Evolutionary conservation across 1,284 basidiomycete species (phyloP), one percentile per base, ranked within the genome.

Genomic region (Megacollybia platyphylla): DNA sequence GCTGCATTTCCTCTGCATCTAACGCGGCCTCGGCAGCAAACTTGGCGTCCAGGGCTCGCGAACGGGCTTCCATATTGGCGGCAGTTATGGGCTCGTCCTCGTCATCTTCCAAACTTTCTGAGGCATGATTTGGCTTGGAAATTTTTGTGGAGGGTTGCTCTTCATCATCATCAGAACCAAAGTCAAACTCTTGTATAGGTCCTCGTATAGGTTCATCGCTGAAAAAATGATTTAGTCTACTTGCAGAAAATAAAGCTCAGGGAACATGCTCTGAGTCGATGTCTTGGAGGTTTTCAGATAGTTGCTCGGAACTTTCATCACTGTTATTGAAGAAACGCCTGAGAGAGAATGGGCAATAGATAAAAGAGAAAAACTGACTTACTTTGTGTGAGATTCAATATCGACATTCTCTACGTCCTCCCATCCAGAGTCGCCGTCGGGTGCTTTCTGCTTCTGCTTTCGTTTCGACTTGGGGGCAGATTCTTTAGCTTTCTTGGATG

Each of bases 51-150:
- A 88, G 57, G 38, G 81, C 82, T 41, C 73, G 73, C 26, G 85
- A 87, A 29, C 76, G 76, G 20, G 76, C 73, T 51, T 84, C 86
- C 69, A 87, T 84, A 52, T 87, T 88, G 20, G 69, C 72, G 58
- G 77, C 76, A 6, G 84, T 88, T 24, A 79, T 61, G 37, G 65
- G 78, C 24, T 78, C 75, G 13, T 78, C 78, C 4, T 66, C 58
- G 13, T 52, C 58, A 6, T 63, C 67, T 8, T 71, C 66, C 40
- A 63, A 67, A 11, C 15, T 17, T 36, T 71, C 68, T 11, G 68
- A 73, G 3, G 55, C 62, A 7, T 68, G 70, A 43, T 57, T 56
- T 51, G 74, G 71, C 57, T 76, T 77, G 15, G 73, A 74, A 52
- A 68, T 72, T 52, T 67, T 70, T 43, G 49, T 46, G 3, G 58